phyloP scores from a whole-genome alignment of 129 eudicot species.

The Artemisia annua region DNA sequence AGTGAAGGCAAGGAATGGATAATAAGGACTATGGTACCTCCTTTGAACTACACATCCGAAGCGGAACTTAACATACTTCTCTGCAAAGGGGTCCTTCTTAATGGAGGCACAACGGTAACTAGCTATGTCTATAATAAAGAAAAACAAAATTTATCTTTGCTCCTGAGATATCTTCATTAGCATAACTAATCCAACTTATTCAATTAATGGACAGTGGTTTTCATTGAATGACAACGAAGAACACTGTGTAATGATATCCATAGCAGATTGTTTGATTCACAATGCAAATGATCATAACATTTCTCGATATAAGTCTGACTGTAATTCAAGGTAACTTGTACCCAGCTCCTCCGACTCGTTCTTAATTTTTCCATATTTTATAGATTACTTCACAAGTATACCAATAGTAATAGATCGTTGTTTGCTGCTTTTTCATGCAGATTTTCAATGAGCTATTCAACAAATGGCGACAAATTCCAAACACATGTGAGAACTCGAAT shows the following conservation, averaged over 20 bases:
- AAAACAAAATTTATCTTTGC: too few species aligned
- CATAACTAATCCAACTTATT: neutral
- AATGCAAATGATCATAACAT: neutral
- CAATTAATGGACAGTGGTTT: neutral
- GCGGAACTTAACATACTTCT: neutral
- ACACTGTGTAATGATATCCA: neutral
- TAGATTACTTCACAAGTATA: neutral
- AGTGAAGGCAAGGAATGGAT: neutral
- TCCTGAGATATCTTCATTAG: too few species aligned
- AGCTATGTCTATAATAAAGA: neutral
- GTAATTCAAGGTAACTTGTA: constrained; percentile 4
- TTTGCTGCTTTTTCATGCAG: neutral
- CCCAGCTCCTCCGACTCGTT: neutral
- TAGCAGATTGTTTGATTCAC: constrained; percentile 7
- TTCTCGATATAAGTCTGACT: neutral
- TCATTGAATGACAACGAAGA: neutral
- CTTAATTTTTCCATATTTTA: neutral
- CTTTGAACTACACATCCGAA: neutral
- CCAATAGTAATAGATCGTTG: neutral
- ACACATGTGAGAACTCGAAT: neutral
- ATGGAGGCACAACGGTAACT: constrained; percentile 1
- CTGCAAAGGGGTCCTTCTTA: neutral
- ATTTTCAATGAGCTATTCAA: neutral
- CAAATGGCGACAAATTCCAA: neutral
- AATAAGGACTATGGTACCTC: neutral